Conservation (phyloP, 2,329 filamentous ascomycete species). For the Thermochaetoides dissita region DNA sequence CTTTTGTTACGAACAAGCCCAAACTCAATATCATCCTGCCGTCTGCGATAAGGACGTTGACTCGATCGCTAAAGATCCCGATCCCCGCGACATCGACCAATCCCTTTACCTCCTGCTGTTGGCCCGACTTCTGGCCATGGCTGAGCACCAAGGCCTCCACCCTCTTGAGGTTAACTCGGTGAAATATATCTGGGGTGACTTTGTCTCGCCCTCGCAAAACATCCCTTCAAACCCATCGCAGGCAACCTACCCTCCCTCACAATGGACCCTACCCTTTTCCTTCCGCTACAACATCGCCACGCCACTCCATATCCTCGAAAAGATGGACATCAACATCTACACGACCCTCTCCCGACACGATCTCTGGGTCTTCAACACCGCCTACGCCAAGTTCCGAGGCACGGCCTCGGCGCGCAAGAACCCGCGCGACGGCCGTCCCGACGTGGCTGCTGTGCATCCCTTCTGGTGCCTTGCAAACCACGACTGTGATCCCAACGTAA, state of each 20-base stretch:
- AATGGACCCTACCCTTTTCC: constrained; percentile 62
- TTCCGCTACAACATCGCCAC: constrained; percentile 63
- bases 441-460: constrained; percentile 85
- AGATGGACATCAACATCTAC: constrained; percentile 73
- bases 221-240: constrained; percentile 41
- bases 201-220: constrained; percentile 32
- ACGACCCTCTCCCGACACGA: constrained; percentile 45
- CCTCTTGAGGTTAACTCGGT: constrained; percentile 51
- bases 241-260: constrained; percentile 41
- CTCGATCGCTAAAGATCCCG: constrained; percentile 49
- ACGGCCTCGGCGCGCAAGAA: constrained; percentile 79
- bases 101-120: constrained; percentile 51
- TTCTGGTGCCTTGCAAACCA: constrained; percentile 96
- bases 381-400: constrained; percentile 85
- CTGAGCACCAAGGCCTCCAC: constrained; percentile 44
- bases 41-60: constrained; percentile 55
- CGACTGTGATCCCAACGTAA: constrained; percentile 86
- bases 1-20: constrained; percentile 43
- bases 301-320: constrained; percentile 65
- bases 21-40: constrained; percentile 47
- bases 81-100: constrained; percentile 43
- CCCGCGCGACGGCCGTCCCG: constrained; percentile 63
- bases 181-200: constrained; percentile 56
- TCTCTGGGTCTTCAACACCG: constrained; percentile 75
- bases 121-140: constrained; percentile 48